These are phyloP conservation scores for Dissophora ornata DNA, from an alignment of 192 early-diverging fungal genomes.

Conservation along the genomic window DNA sequence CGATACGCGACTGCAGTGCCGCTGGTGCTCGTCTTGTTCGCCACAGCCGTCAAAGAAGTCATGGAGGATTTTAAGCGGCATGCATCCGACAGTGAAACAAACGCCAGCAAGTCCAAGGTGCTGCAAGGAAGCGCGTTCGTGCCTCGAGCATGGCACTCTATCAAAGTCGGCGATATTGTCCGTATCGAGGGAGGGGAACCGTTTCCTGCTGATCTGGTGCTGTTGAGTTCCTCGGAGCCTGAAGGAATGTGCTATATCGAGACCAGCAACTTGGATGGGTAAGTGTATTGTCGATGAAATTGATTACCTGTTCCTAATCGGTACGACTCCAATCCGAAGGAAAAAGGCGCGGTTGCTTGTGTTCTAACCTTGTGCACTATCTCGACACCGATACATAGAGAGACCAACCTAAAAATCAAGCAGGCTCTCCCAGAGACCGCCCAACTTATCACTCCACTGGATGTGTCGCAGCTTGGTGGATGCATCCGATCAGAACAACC, in stretches of 20 bases:
- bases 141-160: conserved; percentile 79
- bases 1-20: conserved; percentile 87
- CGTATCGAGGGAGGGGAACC: conserved; percentile 88
- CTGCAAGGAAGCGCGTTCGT: conserved; percentile 75
- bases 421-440: conserved; percentile 92
- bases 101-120: conserved; percentile 72
- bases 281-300: too few species aligned
- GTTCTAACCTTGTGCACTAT: too few species aligned
- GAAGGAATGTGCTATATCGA: conserved; percentile 98
- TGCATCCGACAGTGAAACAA: conserved; percentile 78
- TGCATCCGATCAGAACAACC: conserved; percentile 92
- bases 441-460: conserved; percentile 73
- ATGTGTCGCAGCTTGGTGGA: conserved; percentile 71
- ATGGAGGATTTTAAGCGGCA: conserved; percentile 91
- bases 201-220: conserved; percentile 92
- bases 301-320: too few species aligned
- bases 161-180: conserved; percentile 94
- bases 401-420: conserved; percentile 98
- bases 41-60: conserved; percentile 95
- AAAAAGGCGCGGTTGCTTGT: too few species aligned
- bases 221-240: conserved; percentile 92
- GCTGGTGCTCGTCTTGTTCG: conserved; percentile 84
- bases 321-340: too few species aligned
- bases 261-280: conserved; percentile 97
- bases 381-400: conserved; percentile 59